These are phyloP conservation scores for Tuber indicum DNA, from an alignment of 495 filamentous ascomycete genomes.

Conservation along the genomic window DNA sequence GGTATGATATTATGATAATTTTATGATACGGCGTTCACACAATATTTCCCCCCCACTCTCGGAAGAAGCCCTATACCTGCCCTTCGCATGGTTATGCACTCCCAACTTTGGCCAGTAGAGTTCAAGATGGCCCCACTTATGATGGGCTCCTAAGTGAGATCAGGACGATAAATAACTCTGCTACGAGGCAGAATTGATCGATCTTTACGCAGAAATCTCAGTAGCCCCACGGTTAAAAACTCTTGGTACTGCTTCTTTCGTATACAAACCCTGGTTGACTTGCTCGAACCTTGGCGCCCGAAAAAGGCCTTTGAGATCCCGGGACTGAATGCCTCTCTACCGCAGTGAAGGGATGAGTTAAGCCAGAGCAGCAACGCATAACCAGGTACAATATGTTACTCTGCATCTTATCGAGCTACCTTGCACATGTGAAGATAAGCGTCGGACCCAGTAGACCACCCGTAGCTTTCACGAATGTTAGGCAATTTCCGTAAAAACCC, in stretches of 20 bases:
- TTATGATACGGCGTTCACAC: neutral
- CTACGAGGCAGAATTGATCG: neutral
- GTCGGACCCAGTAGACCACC: too few species aligned
- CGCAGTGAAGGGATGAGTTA: neutral
- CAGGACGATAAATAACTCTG: neutral
- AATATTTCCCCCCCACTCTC: neutral
- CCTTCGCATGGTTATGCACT: neutral
- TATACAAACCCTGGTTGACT: neutral
- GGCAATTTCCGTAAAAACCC: too few species aligned
- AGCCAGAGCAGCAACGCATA: too few species aligned
- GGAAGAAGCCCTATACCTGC: neutral
- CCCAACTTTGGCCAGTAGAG: neutral
- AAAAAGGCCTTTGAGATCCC: neutral
- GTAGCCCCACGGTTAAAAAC: neutral
- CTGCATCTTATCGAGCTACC: too few species aligned
- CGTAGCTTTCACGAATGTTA: too few species aligned
- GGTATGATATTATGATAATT: too few species aligned
- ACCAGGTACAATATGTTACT: too few species aligned
- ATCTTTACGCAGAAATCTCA: neutral
- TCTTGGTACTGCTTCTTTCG: neutral
- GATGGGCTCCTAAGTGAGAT: neutral
- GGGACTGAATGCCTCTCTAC: too few species aligned
- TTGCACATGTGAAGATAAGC: too few species aligned
- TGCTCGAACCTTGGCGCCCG: neutral
- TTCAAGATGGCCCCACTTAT: neutral